phyloP scores from a whole-genome alignment of 495 filamentous ascomycete species.

The Cercophora sp. region DNA sequence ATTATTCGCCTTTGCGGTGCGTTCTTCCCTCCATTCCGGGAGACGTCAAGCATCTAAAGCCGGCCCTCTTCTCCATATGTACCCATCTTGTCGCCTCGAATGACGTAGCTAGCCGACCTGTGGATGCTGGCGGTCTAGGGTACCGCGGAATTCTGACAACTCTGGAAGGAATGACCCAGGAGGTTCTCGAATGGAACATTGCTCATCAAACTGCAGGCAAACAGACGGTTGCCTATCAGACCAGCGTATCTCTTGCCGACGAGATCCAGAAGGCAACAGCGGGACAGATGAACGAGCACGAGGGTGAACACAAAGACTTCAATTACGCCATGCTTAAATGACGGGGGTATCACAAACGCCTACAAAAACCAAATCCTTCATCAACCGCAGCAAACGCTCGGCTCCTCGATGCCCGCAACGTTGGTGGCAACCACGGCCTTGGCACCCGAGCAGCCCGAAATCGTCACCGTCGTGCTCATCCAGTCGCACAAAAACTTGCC shows the following conservation, averaged over 20 bases:
- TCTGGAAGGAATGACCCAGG: conserved; percentile 50
- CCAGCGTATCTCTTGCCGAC: conserved; percentile 37
- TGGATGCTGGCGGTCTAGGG: conserved; percentile 48
- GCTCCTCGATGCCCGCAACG: conserved; percentile 19
- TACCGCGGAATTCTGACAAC: conserved; percentile 49
- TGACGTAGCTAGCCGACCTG: conserved; percentile 36
- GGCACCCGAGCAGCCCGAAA: not conserved
- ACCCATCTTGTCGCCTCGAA: conserved; percentile 50
- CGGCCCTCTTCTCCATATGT: conserved; percentile 50
- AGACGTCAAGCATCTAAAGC: conserved; percentile 49
- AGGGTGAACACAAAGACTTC: not conserved
- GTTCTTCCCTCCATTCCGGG: conserved; percentile 40
- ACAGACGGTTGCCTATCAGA: conserved; percentile 29
- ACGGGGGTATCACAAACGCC: not conserved
- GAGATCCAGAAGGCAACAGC: conserved; percentile 30
- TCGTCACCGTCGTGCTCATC: conserved; percentile 27
- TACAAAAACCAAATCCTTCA: not conserved
- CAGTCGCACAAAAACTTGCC: conserved; percentile 46
- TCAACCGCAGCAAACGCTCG: conserved; percentile 29
- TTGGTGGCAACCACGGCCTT: not conserved
- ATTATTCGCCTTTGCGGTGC: conserved; percentile 37
- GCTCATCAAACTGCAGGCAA: conserved; percentile 21
- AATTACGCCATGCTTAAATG: not conserved
- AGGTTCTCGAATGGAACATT: conserved; percentile 52
- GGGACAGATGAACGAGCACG: too few relatives aligned